phyloP scores from a whole-genome alignment of 78 protist genomes.

The Parvularia atlantis region DNA sequence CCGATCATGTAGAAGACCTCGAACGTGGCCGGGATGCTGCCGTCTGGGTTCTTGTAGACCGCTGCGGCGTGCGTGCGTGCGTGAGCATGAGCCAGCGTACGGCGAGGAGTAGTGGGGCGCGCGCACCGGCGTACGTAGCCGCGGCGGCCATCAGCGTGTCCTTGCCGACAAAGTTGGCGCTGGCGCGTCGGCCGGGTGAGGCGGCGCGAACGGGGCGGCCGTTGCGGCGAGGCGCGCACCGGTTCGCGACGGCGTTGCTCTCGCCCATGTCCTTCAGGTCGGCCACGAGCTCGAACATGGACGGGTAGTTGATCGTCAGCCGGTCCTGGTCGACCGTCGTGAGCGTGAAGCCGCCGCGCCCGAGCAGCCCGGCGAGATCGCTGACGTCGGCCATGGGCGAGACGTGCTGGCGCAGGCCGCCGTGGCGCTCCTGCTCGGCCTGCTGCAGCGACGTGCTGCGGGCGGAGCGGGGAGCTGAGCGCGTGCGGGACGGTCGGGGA shows the following conservation, averaged over 20 bases:
- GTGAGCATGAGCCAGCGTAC: no score
- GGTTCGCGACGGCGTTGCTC: background rate
- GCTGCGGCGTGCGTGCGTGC: background rate
- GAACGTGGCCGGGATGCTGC: slow-evolving; percentile 14
- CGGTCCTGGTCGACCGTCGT: background rate
- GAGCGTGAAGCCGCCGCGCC: background rate
- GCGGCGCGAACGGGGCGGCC: no score
- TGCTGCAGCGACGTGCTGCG: background rate
- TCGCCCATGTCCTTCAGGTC: slow-evolving; percentile 12
- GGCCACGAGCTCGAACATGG: background rate
- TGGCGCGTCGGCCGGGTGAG: no score
- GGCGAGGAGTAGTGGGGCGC: no score
- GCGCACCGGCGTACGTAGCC: background rate
- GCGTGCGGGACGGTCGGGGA: background rate
- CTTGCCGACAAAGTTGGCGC: background rate
- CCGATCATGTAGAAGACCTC: slow-evolving; percentile 5
- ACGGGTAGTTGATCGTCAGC: background rate
- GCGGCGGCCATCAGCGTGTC: slow-evolving; percentile 9
- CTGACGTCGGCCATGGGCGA: background rate
- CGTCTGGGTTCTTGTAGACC: slow-evolving; percentile 4
- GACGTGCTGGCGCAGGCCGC: slow-evolving; percentile 2
- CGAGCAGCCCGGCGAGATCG: background rate
- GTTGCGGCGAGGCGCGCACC: no score
- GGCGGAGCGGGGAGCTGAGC: background rate
- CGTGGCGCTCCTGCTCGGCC: slow-evolving; percentile 21